phyloP scores from a whole-genome alignment of 192 early-diverging fungal genomes.

The Piromyces finnis region DNA sequence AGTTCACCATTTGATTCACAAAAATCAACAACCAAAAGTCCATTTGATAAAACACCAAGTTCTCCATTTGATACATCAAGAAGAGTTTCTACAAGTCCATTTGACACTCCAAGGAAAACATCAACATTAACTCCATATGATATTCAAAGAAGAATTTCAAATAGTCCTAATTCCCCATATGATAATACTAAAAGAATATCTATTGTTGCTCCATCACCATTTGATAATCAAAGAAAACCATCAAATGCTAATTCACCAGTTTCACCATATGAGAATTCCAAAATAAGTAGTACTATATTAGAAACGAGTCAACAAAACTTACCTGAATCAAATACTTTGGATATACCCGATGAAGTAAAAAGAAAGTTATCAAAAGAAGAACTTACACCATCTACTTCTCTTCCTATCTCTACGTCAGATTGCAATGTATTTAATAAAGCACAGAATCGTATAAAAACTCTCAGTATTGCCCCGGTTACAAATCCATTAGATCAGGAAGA shows the following conservation, averaged over 20 bases:
- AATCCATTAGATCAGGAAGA: not conserved
- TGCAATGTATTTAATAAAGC: not conserved
- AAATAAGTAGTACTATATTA: no score
- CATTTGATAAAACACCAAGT: not conserved
- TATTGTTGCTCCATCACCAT: not conserved
- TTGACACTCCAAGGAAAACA: no score
- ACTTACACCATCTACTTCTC: not conserved
- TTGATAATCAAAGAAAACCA: not conserved
- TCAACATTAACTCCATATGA: not conserved
- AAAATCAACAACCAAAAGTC: not conserved
- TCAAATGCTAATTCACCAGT: not conserved
- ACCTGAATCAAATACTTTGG: no score
- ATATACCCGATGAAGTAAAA: no score
- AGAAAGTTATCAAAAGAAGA: not conserved
- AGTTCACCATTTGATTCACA: not conserved
- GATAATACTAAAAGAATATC: not conserved
- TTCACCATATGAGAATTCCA: not conserved
- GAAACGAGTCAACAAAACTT: no score
- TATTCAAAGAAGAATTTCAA: not conserved
- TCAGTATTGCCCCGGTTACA: not conserved
- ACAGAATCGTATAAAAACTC: not conserved
- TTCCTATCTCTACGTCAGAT: not conserved
- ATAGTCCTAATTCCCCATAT: not conserved
- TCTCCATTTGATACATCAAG: not conserved
- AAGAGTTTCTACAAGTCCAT: not conserved